Conservation (phyloP, 257 asterid genomes). For the Solanum infundibuliforme region DNA sequence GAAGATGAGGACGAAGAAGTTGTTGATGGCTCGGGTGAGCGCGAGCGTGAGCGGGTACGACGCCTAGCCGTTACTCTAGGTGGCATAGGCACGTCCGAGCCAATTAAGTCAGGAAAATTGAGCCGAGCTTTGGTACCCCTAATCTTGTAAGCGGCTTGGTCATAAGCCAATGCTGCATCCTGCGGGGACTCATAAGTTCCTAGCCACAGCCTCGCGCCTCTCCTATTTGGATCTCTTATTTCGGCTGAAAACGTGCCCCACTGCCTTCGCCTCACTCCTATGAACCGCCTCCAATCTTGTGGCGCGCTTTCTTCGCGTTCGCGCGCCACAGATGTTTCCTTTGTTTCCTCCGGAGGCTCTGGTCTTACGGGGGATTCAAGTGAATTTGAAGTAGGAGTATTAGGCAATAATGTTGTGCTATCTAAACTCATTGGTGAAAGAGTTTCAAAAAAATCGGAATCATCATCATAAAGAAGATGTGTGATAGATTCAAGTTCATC, state of each 20-base stretch:
- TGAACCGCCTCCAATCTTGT: constrained; percentile 1
- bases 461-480: constrained; percentile 17
- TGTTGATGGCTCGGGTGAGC: not conserved
- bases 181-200: not conserved
- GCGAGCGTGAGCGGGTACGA: not conserved
- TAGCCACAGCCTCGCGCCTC: not conserved
- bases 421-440: not conserved
- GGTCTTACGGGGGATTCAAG: not conserved
- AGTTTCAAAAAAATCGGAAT: constrained; percentile 12
- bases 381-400: constrained; percentile 7
- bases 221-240: constrained; percentile 8
- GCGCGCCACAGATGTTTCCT: not conserved
- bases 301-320: not conserved
- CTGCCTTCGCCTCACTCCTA: constrained; percentile 10
- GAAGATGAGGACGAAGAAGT: not conserved
- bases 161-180: constrained; percentile 8
- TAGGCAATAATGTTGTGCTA: not conserved
- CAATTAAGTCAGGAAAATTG: not conserved
- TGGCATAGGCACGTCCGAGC: not conserved
- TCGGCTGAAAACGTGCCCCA: constrained; percentile 15
- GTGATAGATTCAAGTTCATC: constrained; percentile 22
- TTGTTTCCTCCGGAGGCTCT: not conserved
- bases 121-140: constrained; percentile 4
- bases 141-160: constrained; percentile 9
- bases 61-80: not conserved